Base-by-base conservation (phyloP, 2,329 filamentous ascomycete species). In the Phyllosticta paracitricarpa region DNA sequence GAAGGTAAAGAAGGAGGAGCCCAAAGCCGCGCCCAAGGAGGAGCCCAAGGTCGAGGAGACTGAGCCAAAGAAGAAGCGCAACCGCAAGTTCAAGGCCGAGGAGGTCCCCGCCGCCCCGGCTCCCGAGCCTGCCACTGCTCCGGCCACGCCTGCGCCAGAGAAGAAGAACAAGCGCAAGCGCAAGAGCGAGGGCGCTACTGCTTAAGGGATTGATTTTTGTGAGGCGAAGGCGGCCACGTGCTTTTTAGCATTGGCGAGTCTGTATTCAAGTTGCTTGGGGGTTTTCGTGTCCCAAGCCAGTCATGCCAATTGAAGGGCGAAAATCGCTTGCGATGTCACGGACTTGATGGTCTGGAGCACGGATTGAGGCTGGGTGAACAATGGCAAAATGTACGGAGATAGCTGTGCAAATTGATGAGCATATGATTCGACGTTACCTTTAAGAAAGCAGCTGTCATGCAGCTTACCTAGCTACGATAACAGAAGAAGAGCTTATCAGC, bases 111-210 rank as follows among this genome's bases (percentile, higher is more conserved):
- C 55, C 3, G 40, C 54, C 5, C 17, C 24, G 9, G 19, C 54
- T 9, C 55, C 55, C 9, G 51, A 57, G 40, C 24, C 53, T 28
- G 26, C 55, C 17, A n/a, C 52, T 24, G 26, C 24, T 22, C 54
- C 54, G 5, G 51, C 26, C 2, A 28, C 60, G n/a, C 51, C 60
- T 24, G 60, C 40, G 8, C 56, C 60, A 22, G 60, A 62, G 56
- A 62, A 62, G 56, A 62, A 62, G 60, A 57, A 48, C 56, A 57
- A 58, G 55, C 60, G 60, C 25, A 62, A 62, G 60, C 60, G 60
- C 25, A 61, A 61, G 60, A 61, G 56, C 56, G 60, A 61, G 14
- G 59, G 3, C 19, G 40, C 35, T 5, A 10, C 33, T 5, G 58
- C 58, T 56, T 60, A 17, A 60, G 8, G 40, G 8, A 12, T 17